A percentile compares a stretch with the other conserved stretches of the same genome.
phyloP scores from a whole-genome alignment of 306 rosid species.

The Argentina anserina region DNA sequence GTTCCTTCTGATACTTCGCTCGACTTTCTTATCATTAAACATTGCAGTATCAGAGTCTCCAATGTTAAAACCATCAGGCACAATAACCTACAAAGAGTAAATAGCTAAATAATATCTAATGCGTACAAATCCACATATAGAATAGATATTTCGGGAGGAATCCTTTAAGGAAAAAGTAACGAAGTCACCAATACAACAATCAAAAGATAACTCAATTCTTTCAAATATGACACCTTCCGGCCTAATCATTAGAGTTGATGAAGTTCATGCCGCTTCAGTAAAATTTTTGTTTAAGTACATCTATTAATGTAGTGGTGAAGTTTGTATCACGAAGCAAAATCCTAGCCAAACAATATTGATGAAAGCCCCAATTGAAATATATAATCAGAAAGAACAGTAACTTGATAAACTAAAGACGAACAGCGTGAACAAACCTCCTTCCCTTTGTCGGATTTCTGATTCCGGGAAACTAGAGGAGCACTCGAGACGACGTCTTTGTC shows the following conservation, averaged over 20 bases:
- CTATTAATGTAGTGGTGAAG: not conserved
- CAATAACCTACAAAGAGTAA: constrained; percentile 36
- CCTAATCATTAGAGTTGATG: not conserved
- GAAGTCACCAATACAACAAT: not conserved
- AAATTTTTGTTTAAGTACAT: not conserved
- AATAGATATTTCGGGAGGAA: not conserved
- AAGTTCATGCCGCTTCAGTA: not conserved
- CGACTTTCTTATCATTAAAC: constrained; percentile 35
- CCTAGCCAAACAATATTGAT: not conserved
- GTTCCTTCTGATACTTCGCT: constrained; percentile 49
- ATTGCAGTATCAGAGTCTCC: constrained; percentile 35
- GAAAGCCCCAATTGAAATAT: not conserved
- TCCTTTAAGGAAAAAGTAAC: not conserved
- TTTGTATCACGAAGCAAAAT: not conserved
- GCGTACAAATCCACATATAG: not conserved
- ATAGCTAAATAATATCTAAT: not conserved
- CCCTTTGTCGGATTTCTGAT: constrained; percentile 31
- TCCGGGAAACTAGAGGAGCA: constrained; percentile 23
- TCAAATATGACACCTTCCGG: not conserved
- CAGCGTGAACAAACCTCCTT: constrained; percentile 38
- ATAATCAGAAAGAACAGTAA: not conserved
- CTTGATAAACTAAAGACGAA: not conserved
- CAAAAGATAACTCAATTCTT: not conserved
- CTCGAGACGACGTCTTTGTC: constrained; percentile 56
- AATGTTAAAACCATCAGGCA: constrained; percentile 34